Evolutionary conservation across 1,139 yeast genomes (phyloP), one percentile per base, ranked within the genome.

Genomic region (Yamadazyma jaroonii): DNA sequence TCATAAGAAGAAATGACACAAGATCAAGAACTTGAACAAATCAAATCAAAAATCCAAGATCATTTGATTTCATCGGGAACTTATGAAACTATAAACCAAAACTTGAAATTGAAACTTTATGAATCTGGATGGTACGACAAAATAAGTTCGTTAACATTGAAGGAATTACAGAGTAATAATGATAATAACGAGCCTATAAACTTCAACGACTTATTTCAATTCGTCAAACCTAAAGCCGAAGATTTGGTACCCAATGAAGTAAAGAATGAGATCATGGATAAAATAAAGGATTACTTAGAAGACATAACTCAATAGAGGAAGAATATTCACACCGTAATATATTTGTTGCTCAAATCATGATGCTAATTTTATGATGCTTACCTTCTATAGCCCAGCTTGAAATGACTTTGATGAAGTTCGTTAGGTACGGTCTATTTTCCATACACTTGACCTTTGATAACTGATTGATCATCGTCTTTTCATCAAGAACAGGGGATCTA

Each of bases 71-170:
- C 83, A 30, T 77, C 89, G 21, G 96, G 96, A 0, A 85, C 84
- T 60, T 88, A 87, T 59, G 92, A 85, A 45, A 63, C 68, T 47
- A 80, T 84, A 42, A 79, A 81, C 40, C 74, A 75, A 40, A 70
- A 72, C 38, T 64, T 89, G 41, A 79, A 81, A 49, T 71, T 81
- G 39, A 78, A 77, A 52, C 72, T 90, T 21, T 72, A 79, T 41
- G 85, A 85, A 53, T 72, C 82, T 2, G 97, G 97, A 6, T 90
- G 97, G 97, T 80, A 79, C 48, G 95, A 87, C 49, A 75, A 82
- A 43, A 80, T 89, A 24, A 71, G 78, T 38, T 76, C 71, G 36
- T 50, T 84, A 38, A 84, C 94, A 3, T 62, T 53, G 34, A 39
- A 50, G 9, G 71, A 68, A 41, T 50, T 67, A 33, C 63, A 61